Base-by-base conservation (phyloP, 345 rosid species). In the Citrus cavaleriei region DNA sequence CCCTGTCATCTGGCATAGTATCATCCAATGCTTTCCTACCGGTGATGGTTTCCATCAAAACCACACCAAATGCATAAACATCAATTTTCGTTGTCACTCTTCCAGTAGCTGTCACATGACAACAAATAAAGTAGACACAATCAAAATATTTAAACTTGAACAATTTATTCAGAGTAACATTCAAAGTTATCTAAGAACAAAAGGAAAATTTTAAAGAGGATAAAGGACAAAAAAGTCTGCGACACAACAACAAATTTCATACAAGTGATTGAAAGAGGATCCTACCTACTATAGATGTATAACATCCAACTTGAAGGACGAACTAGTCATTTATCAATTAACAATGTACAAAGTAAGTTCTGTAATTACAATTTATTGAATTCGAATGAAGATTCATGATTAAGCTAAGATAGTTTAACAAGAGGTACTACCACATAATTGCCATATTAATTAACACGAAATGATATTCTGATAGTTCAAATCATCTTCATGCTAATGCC, bases 71-170 rank as follows among this genome's bases (percentile, higher is more conserved):
- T 70, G 97, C 98, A 72, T 86, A 95, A 2, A 95, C 92, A 77
- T 95, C 98, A 34, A 93, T 95, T 80, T 93, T 95, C 6, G 92
- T 95, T 2, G 98, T 92, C 73, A 95, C 98, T 85, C 98, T 87
- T 74, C 98, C 98, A 5, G 98, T 95, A 27, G 95, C 98, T 95
- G 90, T 69, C 74, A 61, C 14, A 54, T 77, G 35, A 63, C 24
- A 80, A 38, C 22, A 59, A 60, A 22, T 4, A 68, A 57, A 42
- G 8, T 7, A 57, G 25, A 40, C 24, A 59, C 54, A 75, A 37
- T 55, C 35, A 18, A 18, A 18, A 18, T 22, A 61, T 34, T 75
- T 54, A 25, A 21, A 28, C 70, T 70, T 21, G 34, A 27, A 69
- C 40, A 69, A 77, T 21, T 37, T n/a, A 62, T 34, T 30, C 55